Percentiles rank a stretch among this genome's conserved stretches.
These are phyloP conservation scores for Ophioceras dolichostomum DNA, from an alignment of 2,329 filamentous ascomycete species.

Conservation along the genomic window DNA sequence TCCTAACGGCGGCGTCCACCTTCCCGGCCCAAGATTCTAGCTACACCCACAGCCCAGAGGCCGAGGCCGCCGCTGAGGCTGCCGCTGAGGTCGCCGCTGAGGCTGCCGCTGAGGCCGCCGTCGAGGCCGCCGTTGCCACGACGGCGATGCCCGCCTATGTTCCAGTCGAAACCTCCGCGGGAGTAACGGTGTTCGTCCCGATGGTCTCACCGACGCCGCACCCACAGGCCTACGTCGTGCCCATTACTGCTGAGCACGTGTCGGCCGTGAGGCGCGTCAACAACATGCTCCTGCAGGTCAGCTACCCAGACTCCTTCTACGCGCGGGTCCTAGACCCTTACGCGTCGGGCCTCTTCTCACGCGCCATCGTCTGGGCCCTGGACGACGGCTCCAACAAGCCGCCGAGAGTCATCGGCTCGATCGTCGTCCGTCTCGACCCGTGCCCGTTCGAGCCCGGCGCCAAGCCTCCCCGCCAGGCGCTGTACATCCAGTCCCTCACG, in stretches of 20 bases:
- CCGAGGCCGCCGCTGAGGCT: too few relatives aligned
- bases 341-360: conserved; percentile 41
- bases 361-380: conserved; percentile 46
- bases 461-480: conserved; percentile 21
- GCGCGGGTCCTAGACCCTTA: conserved; percentile 35
- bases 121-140: too few relatives aligned
- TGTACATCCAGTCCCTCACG: conserved; percentile 54
- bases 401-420: conserved; percentile 38
- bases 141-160: too few relatives aligned
- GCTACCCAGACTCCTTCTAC: conserved; percentile 55
- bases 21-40: too few relatives aligned
- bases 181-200: too few relatives aligned
- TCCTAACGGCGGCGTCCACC: conserved; percentile 6
- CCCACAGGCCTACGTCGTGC: conserved; percentile 38
- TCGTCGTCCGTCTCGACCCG: conserved; percentile 51
- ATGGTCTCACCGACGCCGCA: conserved; percentile 17
- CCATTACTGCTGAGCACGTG: conserved; percentile 37
- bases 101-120: too few relatives aligned
- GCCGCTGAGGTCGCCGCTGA: too few relatives aligned
- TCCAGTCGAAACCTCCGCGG: too few relatives aligned
- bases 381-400: not conserved
- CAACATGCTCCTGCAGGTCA: conserved; percentile 49
- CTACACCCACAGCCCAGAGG: too few relatives aligned
- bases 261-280: conserved; percentile 51
- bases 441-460: conserved; percentile 18